phyloP scores from a whole-genome alignment of 768 basidiomycete genomes.

The Hygrophoropsis aurantiaca region DNA sequence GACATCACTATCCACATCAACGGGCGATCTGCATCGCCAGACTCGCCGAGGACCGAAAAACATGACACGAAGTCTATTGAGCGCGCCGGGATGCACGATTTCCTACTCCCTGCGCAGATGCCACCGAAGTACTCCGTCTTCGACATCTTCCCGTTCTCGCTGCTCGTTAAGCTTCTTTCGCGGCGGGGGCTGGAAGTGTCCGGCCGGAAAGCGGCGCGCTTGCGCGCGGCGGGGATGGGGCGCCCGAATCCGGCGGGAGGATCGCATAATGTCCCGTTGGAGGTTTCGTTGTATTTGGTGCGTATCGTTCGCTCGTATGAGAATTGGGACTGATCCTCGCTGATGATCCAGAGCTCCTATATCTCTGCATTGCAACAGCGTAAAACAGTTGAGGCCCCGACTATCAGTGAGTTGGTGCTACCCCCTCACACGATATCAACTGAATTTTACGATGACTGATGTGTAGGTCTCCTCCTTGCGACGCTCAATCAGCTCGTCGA shows the following conservation, averaged over 20 bases:
- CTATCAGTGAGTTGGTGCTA: constrained; percentile 45
- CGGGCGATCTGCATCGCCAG: neutral
- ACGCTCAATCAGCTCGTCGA: constrained; percentile 60
- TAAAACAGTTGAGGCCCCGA: constrained; percentile 57
- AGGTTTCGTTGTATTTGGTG: constrained; percentile 68
- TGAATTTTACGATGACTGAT: neutral
- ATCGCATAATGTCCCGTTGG: constrained; percentile 66
- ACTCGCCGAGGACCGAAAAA: constrained; percentile 3
- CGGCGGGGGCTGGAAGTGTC: constrained; percentile 49
- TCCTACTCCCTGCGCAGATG: constrained; percentile 51
- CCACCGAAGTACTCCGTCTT: constrained; percentile 62
- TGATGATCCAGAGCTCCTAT: constrained; percentile 61
- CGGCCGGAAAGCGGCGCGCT: constrained; percentile 60
- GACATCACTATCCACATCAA: constrained; percentile 6
- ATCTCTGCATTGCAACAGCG: constrained; percentile 58
- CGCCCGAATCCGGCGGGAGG: constrained; percentile 34
- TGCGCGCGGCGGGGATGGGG: constrained; percentile 48
- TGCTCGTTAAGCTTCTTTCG: constrained; percentile 47
- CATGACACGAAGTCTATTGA: constrained; percentile 25
- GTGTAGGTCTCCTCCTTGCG: constrained; percentile 44
- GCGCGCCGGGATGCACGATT: too few relatives aligned
- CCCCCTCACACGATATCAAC: neutral
- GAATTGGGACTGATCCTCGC: constrained; percentile 2
- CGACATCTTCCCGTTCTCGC: constrained; percentile 71
- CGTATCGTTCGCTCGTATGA: constrained; percentile 12